phyloP scores from a whole-genome alignment of 306 rosid genomes.

The Aeschynomene evenia region DNA sequence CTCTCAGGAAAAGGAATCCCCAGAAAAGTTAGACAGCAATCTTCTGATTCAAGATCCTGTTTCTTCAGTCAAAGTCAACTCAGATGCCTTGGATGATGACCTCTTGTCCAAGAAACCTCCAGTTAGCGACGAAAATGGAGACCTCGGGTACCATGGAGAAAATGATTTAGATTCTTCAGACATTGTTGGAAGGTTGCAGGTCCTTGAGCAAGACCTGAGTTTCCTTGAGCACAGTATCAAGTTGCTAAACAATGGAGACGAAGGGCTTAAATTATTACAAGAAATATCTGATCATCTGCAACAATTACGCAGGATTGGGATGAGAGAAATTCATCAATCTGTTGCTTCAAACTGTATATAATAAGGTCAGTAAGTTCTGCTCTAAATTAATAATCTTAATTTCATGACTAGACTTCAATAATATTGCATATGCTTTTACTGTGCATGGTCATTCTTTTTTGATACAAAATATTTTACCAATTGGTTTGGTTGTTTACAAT shows the following conservation, averaged over 20 bases:
- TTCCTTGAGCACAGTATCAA: slow-evolving; percentile 64
- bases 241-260: slow-evolving; percentile 53
- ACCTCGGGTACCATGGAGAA: slow-evolving; percentile 30
- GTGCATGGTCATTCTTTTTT: not conserved
- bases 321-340: slow-evolving; percentile 42
- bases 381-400: too few relatives aligned
- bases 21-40: slow-evolving; percentile 27
- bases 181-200: slow-evolving; percentile 59
- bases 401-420: too few relatives aligned
- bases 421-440: slow-evolving; percentile 1
- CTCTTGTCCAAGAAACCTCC: slow-evolving; percentile 35
- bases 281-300: slow-evolving; percentile 71
- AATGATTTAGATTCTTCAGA: slow-evolving; percentile 43
- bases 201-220: slow-evolving; percentile 60
- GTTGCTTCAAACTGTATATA: slow-evolving; percentile 41
- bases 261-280: slow-evolving; percentile 65
- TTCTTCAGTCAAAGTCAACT: slow-evolving; percentile 30
- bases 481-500: slow-evolving; percentile 21
- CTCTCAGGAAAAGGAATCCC: slow-evolving; percentile 25
- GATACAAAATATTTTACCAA: not conserved
- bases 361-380: slow-evolving; percentile 45
- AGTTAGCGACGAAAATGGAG: slow-evolving; percentile 33
- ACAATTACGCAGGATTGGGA: slow-evolving; percentile 56
- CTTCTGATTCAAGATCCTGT: slow-evolving; percentile 35
- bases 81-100: slow-evolving; percentile 6